A percentile compares a stretch with the other conserved stretches of the same genome.
These are phyloP conservation scores for Vaccinium darrowii DNA, from an alignment of 148 eudicot species.

Conservation along the genomic window DNA sequence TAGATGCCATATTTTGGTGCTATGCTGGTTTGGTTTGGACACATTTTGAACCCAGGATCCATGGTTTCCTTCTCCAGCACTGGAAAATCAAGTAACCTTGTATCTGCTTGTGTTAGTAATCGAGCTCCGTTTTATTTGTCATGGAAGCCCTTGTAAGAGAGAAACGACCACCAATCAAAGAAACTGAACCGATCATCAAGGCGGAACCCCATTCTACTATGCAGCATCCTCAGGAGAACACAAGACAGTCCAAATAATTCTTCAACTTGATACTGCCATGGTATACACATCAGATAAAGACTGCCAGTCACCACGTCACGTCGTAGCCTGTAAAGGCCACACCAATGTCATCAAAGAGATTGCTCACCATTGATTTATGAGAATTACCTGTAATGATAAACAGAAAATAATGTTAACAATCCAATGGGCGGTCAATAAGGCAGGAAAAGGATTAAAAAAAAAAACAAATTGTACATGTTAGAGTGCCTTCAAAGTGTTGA, in stretches of 20 bases:
- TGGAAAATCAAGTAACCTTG: background rate
- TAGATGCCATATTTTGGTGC: background rate
- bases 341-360: too few species aligned
- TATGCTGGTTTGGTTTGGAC: background rate
- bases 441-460: too few species aligned
- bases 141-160: background rate
- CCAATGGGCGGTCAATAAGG: too few species aligned
- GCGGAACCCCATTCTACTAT: background rate
- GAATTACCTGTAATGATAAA: constrained; percentile 82
- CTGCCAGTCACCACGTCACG: background rate
- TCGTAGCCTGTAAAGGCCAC: background rate
- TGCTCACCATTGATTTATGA: too few species aligned
- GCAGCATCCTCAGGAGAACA: background rate
- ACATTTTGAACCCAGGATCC: background rate
- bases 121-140: too few species aligned
- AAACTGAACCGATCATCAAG: background rate
- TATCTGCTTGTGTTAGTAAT: too few species aligned
- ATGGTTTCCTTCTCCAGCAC: background rate
- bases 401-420: too few species aligned
- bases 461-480: too few species aligned
- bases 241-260: background rate
- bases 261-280: background rate
- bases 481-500: too few species aligned
- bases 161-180: background rate
- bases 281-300: background rate